These are phyloP conservation scores for Holtermannia corniformis DNA, from an alignment of 768 basidiomycete species.

Conservation along the genomic window DNA sequence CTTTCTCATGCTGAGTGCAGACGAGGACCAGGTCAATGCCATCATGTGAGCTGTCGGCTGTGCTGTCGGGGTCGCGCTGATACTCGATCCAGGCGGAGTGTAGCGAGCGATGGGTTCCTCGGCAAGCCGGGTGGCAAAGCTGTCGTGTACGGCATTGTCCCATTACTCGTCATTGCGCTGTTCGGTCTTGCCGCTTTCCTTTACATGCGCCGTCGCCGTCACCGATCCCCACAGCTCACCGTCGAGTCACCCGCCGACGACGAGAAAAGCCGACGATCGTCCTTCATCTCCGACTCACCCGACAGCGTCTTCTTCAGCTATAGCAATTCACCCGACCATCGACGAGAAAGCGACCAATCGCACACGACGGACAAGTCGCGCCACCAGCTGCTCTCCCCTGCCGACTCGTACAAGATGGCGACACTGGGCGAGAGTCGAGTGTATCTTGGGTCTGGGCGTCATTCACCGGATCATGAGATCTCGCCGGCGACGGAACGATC, in stretches of 20 bases:
- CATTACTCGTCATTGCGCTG: conserved; percentile 10
- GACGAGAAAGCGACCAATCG: not conserved
- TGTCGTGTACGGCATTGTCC: conserved; percentile 9
- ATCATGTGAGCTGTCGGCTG: conserved; percentile 5
- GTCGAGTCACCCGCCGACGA: not conserved
- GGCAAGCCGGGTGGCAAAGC: conserved; percentile 20
- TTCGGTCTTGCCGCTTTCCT: conserved; percentile 8
- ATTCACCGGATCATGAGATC: not conserved
- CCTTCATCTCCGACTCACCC: not conserved
- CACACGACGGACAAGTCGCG: not conserved
- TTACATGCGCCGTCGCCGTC: conserved; percentile 9
- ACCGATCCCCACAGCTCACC: not conserved
- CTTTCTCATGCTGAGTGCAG: conserved; percentile 21
- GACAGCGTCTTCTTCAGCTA: not conserved
- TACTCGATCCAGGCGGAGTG: not conserved
- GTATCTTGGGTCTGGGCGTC: not conserved
- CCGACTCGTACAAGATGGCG: not conserved
- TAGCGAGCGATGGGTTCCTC: conserved; percentile 7
- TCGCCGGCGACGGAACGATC: not conserved
- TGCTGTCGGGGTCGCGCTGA: not conserved
- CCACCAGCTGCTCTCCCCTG: not conserved
- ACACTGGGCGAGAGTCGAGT: not conserved
- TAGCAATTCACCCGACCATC: not conserved
- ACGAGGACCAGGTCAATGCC: conserved; percentile 10
- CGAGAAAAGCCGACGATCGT: conserved; percentile 1